Evolutionary conservation across 805 yeast genomes (phyloP).

Genomic region (Barnettozyma botsteinii): DNA sequence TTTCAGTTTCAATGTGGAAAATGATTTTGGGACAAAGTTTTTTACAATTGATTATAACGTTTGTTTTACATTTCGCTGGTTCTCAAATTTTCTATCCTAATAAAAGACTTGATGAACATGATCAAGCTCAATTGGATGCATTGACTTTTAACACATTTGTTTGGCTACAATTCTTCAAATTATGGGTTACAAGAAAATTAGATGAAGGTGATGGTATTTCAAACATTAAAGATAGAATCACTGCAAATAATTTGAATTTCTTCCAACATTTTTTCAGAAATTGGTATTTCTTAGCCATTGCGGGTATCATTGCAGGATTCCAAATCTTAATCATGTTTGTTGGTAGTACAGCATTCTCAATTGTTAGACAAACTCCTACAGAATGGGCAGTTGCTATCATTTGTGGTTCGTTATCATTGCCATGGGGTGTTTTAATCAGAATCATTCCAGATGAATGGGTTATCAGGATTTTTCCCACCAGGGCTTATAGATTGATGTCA

Average conservation of each 20-base stretch:
- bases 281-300: constrained; percentile 72
- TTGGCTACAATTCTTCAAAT: constrained; percentile 94
- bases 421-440: constrained; percentile 72
- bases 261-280: constrained; percentile 78
- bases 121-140: constrained; percentile 61
- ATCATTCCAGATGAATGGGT: constrained; percentile 80
- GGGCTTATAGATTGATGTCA: constrained; percentile 21
- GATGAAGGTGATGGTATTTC: constrained; percentile 77
- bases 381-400: constrained; percentile 88
- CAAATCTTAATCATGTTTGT: constrained; percentile 91
- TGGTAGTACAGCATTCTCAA: constrained; percentile 93
- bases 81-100: constrained; percentile 44
- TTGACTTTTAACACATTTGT: constrained; percentile 94
- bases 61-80: constrained; percentile 79
- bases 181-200: constrained; percentile 83
- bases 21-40: constrained; percentile 89
- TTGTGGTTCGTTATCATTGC: constrained; percentile 77
- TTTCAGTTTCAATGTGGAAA: constrained; percentile 94
- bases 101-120: constrained; percentile 32
- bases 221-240: constrained; percentile 51
- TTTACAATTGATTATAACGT: constrained; percentile 75
- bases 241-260: constrained; percentile 67
- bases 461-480: constrained; percentile 57
- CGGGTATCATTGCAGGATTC: constrained; percentile 68
- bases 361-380: constrained; percentile 70